Evolutionary conservation across 2,329 filamentous ascomycete species (phyloP), one percentile per base, ranked within the genome.

Genomic region (Sclerotinia trifoliorum): DNA sequence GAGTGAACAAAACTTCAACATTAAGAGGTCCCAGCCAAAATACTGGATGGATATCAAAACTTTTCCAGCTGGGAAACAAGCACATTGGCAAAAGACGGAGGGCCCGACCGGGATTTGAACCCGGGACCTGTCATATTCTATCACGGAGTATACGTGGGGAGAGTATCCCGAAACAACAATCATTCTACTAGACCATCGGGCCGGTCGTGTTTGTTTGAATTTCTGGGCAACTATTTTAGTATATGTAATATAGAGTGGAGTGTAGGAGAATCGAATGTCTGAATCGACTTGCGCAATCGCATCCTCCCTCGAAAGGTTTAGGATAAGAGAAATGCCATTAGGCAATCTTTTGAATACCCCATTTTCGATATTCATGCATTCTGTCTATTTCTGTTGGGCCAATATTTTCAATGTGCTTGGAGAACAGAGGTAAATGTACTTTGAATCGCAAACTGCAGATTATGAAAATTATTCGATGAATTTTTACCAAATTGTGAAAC

Each of bases 161-260:
- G 19, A 6, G 2, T 29, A 32, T 61, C 57, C 57, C 57, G 57
- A 61, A 61, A 3, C 57, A 4, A 5, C 57, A 61, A 61, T 61
- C 57, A 8, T 61, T 48, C 57, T 3, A 61, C 57, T 61, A 8
- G 57, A 61, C 57, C 57, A 61, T 10, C 3, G 3, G 57, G 57
- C 57, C 57, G 1, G 0, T n/a, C 1, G 1, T 13, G 4, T 1
- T 48, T 32, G 24, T n/a, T 17, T 29, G 26, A 0, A 0, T 35
- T 0, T n/a, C n/a, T 1, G 0, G 2, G 0, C 4, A 0, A 1
- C 6, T 48, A 24, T 61, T 17, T n/a, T 1, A 2, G 0, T 11
- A 17, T 32, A 61, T 48, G 48, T 48, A 0, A 1, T 5, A 10
- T 39, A n/a, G n/a, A n/a, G n/a, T n/a, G n/a, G 19, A 19, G n/a